phyloP scores from a whole-genome alignment of 306 rosid species.

The Medicago ruthenica region DNA sequence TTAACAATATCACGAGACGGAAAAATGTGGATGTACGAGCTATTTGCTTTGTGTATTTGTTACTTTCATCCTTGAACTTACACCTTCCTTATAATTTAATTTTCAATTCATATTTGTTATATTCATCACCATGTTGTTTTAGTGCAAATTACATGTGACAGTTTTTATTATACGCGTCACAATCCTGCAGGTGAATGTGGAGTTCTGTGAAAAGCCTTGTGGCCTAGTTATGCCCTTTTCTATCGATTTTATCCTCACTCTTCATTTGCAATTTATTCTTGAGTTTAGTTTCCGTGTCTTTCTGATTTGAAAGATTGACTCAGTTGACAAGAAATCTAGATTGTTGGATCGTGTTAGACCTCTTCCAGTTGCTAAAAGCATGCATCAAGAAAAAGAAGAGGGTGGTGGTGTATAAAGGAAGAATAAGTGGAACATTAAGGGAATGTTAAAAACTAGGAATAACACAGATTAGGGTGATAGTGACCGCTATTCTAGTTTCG shows the following conservation, averaged over 20 bases:
- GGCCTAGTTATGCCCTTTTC: constrained; percentile 14
- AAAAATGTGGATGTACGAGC: constrained; percentile 27
- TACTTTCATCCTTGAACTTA: constrained; percentile 34
- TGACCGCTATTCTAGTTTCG: not conserved
- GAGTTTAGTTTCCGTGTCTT: not conserved
- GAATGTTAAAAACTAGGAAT: not conserved
- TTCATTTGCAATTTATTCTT: not conserved
- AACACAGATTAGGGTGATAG: not conserved
- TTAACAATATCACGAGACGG: constrained; percentile 20
- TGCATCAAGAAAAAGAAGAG: not conserved
- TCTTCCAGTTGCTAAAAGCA: not conserved
- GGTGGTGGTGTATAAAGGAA: not conserved
- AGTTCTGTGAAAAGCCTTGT: constrained; percentile 1
- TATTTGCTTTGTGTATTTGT: constrained; percentile 18
- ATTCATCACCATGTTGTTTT: constrained; percentile 18
- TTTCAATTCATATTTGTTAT: constrained; percentile 1
- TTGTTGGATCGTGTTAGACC: not conserved
- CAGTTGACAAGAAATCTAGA: not conserved
- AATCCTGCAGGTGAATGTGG: constrained; percentile 6
- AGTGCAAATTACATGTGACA: constrained; percentile 7
- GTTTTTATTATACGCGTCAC: constrained; percentile 15
- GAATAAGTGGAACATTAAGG: constrained; percentile 1
- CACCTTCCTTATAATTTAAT: constrained; percentile 15
- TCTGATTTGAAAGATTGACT: constrained; percentile 20
- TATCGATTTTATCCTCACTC: constrained; percentile 18